A percentile compares a stretch with the other conserved stretches of the same genome.
Evolutionary conservation across 345 rosid species (phyloP).

Genomic region (Mallotus nudiflorus): DNA sequence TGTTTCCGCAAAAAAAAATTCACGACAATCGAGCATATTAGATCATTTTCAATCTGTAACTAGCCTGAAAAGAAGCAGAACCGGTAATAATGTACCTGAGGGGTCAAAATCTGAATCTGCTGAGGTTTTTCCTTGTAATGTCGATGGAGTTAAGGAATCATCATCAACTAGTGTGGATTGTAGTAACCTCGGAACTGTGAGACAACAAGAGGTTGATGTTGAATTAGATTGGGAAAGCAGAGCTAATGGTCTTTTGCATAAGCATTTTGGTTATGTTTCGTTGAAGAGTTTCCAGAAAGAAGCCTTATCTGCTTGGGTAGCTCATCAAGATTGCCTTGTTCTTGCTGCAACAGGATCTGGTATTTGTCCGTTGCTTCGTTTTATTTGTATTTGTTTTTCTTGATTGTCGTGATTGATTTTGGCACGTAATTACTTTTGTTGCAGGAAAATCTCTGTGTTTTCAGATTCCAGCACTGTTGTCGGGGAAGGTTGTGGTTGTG

Average conservation of each 20-base stretch:
- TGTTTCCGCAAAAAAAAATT: conserved; percentile 34
- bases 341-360: conserved; percentile 97
- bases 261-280: conserved; percentile 59
- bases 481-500: conserved; percentile 81
- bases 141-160: conserved; percentile 20
- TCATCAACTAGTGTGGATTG: not conserved
- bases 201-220: conserved; percentile 32
- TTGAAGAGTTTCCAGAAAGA: conserved; percentile 77
- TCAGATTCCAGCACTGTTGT: conserved; percentile 81
- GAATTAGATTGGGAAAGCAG: conserved; percentile 60
- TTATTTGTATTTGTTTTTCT: not conserved
- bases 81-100: conserved; percentile 17
- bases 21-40: conserved; percentile 61
- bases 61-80: conserved; percentile 33
- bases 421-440: conserved; percentile 5
- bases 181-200: conserved; percentile 14
- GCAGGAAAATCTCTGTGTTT: conserved; percentile 90
- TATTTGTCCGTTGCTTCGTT: conserved; percentile 26
- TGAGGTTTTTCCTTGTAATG: conserved; percentile 21
- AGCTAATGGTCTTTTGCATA: conserved; percentile 45
- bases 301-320: conserved; percentile 71
- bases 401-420: not conserved
- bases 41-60: conserved; percentile 52
- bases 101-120: conserved; percentile 27
- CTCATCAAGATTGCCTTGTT: conserved; percentile 76